These are phyloP conservation scores for Pelargonium citronellum DNA, from an alignment of 441 rosid species.

Conservation along the genomic window DNA sequence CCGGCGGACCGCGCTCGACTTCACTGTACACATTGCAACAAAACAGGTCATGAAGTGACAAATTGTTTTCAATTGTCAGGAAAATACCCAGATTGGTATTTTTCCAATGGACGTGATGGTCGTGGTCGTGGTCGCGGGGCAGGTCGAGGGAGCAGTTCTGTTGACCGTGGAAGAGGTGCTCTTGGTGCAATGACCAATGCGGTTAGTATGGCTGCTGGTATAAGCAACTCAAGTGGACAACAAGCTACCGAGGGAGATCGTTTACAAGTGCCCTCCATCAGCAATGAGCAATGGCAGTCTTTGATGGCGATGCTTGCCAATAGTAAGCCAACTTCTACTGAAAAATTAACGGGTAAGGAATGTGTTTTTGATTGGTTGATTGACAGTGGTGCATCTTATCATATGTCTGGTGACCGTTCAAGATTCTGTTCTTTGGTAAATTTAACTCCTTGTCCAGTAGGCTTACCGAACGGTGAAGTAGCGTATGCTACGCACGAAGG, in stretches of 20 bases:
- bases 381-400: background rate
- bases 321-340: background rate
- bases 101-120: background rate
- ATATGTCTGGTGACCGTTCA: background rate
- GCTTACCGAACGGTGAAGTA: no score
- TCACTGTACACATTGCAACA: background rate
- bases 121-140: background rate
- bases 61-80: background rate
- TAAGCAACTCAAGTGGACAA: background rate
- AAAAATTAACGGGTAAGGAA: background rate
- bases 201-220: background rate
- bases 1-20: background rate
- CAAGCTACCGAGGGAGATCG: background rate
- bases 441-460: no score
- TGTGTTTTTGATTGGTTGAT: background rate
- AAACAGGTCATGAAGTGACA: background rate
- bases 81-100: background rate
- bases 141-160: background rate
- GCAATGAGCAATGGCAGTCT: background rate
- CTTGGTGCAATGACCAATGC: background rate
- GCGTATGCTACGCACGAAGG: no score
- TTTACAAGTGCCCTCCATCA: no score
- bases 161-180: background rate
- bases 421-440: no score
- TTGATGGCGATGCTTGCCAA: background rate